Percentiles rank a stretch among this genome's conserved stretches.
Evolutionary conservation across 352 stramenopile genomes (phyloP).

Genomic region (Globisporangium mamillatum): DNA sequence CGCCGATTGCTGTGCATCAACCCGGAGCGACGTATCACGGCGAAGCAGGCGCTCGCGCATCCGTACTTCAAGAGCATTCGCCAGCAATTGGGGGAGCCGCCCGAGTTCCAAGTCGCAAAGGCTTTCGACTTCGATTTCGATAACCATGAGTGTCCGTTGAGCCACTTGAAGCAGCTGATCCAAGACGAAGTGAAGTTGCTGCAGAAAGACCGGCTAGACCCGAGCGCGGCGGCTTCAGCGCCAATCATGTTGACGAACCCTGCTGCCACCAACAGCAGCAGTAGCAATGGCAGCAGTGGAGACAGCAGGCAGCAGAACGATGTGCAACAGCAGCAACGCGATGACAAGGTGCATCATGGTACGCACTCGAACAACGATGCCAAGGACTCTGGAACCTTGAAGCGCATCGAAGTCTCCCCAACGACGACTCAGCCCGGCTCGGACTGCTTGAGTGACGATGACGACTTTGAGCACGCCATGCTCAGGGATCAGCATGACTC

Average conservation of each 20-base stretch:
- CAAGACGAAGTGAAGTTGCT: constrained; percentile 73
- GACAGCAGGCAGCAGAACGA: neutral
- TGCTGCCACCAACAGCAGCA: neutral
- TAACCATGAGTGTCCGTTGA: constrained; percentile 59
- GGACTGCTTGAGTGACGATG: constrained; percentile 16
- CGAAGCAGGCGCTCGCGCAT: constrained; percentile 89
- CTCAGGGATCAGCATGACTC: neutral
- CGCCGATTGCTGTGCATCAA: constrained; percentile 85
- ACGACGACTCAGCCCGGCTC: constrained; percentile 7
- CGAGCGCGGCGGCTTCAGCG: constrained; percentile 1
- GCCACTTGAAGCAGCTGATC: constrained; percentile 64
- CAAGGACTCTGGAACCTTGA: neutral
- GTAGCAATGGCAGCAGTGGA: neutral
- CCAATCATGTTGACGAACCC: constrained; percentile 18
- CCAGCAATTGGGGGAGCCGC: constrained; percentile 62
- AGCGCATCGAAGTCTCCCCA: constrained; percentile 5
- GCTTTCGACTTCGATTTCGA: constrained; percentile 87
- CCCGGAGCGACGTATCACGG: constrained; percentile 85
- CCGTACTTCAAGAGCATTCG: constrained; percentile 87
- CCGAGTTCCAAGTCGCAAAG: constrained; percentile 59
- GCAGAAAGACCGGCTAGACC: constrained; percentile 40
- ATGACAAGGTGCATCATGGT: neutral
- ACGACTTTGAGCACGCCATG: constrained; percentile 15
- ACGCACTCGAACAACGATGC: constrained; percentile 3
- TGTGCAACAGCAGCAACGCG: neutral